Evolutionary conservation across 2,329 filamentous ascomycete species (phyloP), one percentile per base, ranked within the genome.

Genomic region (Penicillium sp.): DNA sequence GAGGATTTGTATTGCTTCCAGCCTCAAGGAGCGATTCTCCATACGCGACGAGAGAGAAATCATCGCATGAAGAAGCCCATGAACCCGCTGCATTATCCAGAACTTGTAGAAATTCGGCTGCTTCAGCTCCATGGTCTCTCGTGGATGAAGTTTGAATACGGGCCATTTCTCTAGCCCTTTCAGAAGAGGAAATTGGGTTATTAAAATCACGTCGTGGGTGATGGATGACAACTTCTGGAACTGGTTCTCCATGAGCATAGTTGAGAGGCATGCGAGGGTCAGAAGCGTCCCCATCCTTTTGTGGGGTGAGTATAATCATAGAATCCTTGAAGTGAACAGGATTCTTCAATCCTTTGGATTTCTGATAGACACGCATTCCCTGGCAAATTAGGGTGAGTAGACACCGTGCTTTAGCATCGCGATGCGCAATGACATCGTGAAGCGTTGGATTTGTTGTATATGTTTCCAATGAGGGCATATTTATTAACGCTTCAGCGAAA

Each of bases 241-340:
- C 23, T 10, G 45, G 45, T n/a, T 40, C 36, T 18, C 33, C 33
- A 17, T 47, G 33, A 7, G 33, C 45, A n/a, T 47, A 30, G 3
- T 47, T 47, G 18, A 47, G 34, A 20, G 45, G 45, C 45, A 40
- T 40, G 7, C 26, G 34, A 17, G 45, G 36, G 23, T 47, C 45
- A 15, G 45, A 40, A 13, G 15, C 26, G 5, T 47, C 45, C 7
- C 45, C 45, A 8, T 40, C 17, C 21, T 40, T 47, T n/a, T 47
- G 34, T 9, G 45, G 45, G 2, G 45, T 40, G 13, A 47, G 23
- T 15, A 47, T 26, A 13, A 47, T 40, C 34, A 47, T 47, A 6
- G 45, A 47, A 17, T 40, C 34, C 13, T 47, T 32, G 34, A 47
- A 40, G 12, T 30, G 45, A 21, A 23, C 29, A 7, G 34, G 45